Base-by-base conservation (phyloP, 2,329 filamentous ascomycete genomes). In the Lecanicillium sp. region DNA sequence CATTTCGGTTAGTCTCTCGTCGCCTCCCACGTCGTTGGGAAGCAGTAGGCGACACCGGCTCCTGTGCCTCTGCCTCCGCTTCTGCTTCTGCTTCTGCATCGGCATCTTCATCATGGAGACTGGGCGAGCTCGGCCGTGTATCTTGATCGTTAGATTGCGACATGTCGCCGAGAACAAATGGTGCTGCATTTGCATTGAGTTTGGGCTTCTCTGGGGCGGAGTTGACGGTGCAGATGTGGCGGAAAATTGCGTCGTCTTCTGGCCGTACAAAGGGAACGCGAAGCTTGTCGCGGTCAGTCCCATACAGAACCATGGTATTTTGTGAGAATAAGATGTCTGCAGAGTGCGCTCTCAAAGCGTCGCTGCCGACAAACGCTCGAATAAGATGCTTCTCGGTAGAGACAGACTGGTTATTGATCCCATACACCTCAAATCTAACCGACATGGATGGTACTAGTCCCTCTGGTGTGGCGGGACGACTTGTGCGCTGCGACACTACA, bases 301-400 rank as follows among this genome's bases (percentile, higher is more conserved):
- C 86, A 49, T 88, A 89, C 19, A 96, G 68, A 0, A 84, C 83
- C 68, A 98, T 78, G 46, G 83, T 83, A 53, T 95, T 95, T 47
- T 89, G 85, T 0, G 92, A 96, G 51, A 98, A 86, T 16, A 96
- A 65, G 9, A 98, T 73, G 56, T 96, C 92, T 17, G 87, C 90
- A 48, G 85, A 94, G 54, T 94, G 86, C 9, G 83, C 73, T 45
- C 89, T 78, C 41, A 98, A 69, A 12, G 86, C 76, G 59, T 96
- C 90, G 53, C 87, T 95, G 29, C 92, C 90, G 42, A 98, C 70
- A 55, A 94, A 88, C 37, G 95, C 83, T 47, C 88, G 84, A 41
- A 96, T 85, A 9, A 70, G 65, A 54, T 78, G 83, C 29, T 58
- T 63, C 11, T 72, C 68, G 47, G 43, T 3, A 28, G 28, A 28